These are phyloP conservation scores for Pinus albicaulis DNA, from an alignment of 75 land plant species.

Conservation along the genomic window DNA sequence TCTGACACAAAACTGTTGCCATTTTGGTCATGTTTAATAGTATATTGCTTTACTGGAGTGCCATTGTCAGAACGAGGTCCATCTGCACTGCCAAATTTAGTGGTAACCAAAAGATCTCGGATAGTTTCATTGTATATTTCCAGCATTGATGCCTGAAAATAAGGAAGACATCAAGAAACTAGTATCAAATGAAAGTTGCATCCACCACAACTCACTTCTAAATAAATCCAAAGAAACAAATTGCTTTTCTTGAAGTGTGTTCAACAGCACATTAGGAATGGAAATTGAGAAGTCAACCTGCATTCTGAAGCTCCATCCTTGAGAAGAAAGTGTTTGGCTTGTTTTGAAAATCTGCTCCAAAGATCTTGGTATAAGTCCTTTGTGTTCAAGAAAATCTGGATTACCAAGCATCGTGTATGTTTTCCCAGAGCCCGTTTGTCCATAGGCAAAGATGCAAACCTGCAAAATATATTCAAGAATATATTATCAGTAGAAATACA, in stretches of 20 bases:
- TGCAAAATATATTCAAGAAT: constrained; percentile 16
- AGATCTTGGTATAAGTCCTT: constrained; percentile 91
- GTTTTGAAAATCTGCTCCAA: constrained; percentile 87
- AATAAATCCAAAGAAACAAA: neutral
- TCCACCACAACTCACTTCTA: neutral
- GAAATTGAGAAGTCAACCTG: constrained; percentile 46
- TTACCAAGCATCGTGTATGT: constrained; percentile 97
- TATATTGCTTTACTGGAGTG: constrained; percentile 55
- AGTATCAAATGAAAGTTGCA: neutral
- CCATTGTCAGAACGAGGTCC: constrained; percentile 22
- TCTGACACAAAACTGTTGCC: constrained; percentile 87
- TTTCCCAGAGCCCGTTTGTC: constrained; percentile 98
- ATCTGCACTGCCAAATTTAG: constrained; percentile 17
- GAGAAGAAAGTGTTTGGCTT: constrained; percentile 57
- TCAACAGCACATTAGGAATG: neutral
- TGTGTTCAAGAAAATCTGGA: constrained; percentile 64
- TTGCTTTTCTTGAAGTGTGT: neutral
- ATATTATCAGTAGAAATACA: neutral
- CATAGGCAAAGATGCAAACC: constrained; percentile 99
- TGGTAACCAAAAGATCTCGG: constrained; percentile 67
- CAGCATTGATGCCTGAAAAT: constrained; percentile 86
- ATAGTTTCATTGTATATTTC: constrained; percentile 99
- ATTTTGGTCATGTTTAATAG: constrained; percentile 81
- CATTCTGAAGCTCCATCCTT: constrained; percentile 95
- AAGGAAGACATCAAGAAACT: neutral